phyloP scores from a whole-genome alignment of 495 filamentous ascomycete species.

The Poronia punctata region DNA sequence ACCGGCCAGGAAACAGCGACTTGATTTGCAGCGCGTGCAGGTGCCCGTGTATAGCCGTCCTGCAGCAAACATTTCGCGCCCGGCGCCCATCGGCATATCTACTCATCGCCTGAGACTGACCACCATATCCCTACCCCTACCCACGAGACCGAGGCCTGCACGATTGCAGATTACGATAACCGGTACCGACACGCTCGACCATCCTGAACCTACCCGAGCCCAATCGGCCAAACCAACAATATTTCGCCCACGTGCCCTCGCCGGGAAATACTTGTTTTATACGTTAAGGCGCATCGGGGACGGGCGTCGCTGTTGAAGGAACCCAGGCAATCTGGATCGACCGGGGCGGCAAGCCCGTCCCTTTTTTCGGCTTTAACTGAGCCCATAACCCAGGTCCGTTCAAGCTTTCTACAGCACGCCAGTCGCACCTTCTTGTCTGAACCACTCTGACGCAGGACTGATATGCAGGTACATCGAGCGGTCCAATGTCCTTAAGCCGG shows the following conservation, averaged over 20 bases:
- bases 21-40: not conserved
- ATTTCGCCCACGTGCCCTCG: too few relatives aligned
- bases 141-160: conserved; percentile 22
- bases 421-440: not conserved
- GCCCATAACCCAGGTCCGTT: conserved; percentile 38
- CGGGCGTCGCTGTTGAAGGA: too few relatives aligned
- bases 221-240: too few relatives aligned
- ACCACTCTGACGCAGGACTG: conserved; percentile 8
- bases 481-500: conserved; percentile 72
- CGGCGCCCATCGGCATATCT: not conserved
- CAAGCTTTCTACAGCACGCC: not conserved
- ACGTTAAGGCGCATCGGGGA: too few relatives aligned
- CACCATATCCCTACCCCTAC: not conserved
- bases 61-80: conserved; percentile 1
- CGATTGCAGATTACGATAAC: too few relatives aligned
- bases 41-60: not conserved
- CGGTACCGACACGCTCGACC: too few relatives aligned
- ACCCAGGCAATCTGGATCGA: too few relatives aligned
- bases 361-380: conserved; percentile 24
- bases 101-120: not conserved
- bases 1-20: not conserved
- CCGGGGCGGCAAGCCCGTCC: conserved; percentile 32
- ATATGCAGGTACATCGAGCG: conserved; percentile 38
- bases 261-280: too few relatives aligned
- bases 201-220: too few relatives aligned